Percentiles rank a stretch among this genome's conserved stretches.
Conservation (phyloP, 495 filamentous ascomycete species). For the Penicillium mononematosum region DNA sequence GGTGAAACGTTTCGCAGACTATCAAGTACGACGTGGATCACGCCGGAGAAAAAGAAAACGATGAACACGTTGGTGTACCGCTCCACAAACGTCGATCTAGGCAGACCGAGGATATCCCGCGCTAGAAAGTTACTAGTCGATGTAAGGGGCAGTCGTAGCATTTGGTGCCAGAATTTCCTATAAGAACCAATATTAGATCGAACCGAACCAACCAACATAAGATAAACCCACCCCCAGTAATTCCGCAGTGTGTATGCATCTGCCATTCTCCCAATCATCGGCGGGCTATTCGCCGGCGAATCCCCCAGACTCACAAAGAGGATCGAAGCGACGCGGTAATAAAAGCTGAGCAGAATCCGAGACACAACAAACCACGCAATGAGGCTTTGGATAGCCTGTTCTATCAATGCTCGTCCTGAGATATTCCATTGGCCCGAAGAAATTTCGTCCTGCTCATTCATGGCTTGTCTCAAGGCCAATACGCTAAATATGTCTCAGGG, state of each 20-base stretch:
- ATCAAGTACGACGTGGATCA: conserved; percentile 30
- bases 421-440: conserved; percentile 8
- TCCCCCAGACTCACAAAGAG: conserved; percentile 12
- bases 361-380: conserved; percentile 15
- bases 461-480: neutral
- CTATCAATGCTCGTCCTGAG: conserved; percentile 11
- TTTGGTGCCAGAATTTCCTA: conserved; percentile 46
- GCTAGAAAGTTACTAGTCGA: conserved; percentile 28
- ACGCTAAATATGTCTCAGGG: conserved; percentile 11
- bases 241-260: conserved; percentile 35
- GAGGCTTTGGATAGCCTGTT: conserved; percentile 5
- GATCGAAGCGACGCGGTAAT: conserved; percentile 20
- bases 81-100: conserved; percentile 27
- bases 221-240: conserved; percentile 32
- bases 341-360: conserved; percentile 17
- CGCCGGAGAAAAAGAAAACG: conserved; percentile 34
- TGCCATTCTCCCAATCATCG: conserved; percentile 30
- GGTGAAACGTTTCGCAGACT: conserved; percentile 18
- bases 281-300: conserved; percentile 30
- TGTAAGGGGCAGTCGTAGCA: conserved; percentile 32
- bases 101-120: conserved; percentile 27
- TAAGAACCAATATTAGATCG: neutral
- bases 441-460: neutral
- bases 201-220: neutral
- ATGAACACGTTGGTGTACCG: conserved; percentile 35